A percentile compares a stretch with the other conserved stretches of the same genome.
Evolutionary conservation across 106 monocot species (phyloP).

Genomic region (Phalaenopsis equestris): DNA sequence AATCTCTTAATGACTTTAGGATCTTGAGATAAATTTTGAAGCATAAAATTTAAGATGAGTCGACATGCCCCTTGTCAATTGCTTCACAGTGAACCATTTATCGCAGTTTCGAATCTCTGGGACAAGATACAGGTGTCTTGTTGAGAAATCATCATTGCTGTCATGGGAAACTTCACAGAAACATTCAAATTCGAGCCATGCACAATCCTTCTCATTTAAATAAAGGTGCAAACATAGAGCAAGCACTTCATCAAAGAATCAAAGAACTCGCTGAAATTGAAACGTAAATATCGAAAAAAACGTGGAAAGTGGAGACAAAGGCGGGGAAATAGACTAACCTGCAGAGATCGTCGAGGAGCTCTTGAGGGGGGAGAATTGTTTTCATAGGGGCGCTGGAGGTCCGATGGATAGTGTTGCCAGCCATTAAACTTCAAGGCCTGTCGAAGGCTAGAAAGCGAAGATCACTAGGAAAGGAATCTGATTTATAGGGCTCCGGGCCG

Average conservation of each 20-base stretch:
- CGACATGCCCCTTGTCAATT: no score
- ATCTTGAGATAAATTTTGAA: no score
- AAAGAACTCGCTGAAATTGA: not conserved
- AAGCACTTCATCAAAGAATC: not conserved
- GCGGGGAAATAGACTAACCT: conserved; percentile 27
- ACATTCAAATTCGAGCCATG: not conserved
- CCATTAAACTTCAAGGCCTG: conserved; percentile 7
- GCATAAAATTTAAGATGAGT: no score
- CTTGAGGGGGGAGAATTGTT: conserved; percentile 61
- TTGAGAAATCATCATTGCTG: not conserved
- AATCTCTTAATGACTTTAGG: no score
- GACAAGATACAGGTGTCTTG: not conserved
- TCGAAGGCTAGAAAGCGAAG: not conserved
- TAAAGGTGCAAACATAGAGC: not conserved
- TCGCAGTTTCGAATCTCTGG: not conserved
- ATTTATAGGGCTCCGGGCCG: not conserved
- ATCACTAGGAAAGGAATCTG: not conserved
- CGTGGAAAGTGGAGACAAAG: not conserved
- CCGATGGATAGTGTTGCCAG: conserved; percentile 36
- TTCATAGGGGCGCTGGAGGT: conserved; percentile 32
- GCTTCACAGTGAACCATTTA: not conserved
- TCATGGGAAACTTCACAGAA: not conserved
- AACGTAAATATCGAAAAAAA: not conserved
- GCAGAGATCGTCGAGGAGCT: conserved; percentile 92
- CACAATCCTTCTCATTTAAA: not conserved